Evolutionary conservation across 345 rosid genomes (phyloP).

Genomic region (Salix koriyanagi): DNA sequence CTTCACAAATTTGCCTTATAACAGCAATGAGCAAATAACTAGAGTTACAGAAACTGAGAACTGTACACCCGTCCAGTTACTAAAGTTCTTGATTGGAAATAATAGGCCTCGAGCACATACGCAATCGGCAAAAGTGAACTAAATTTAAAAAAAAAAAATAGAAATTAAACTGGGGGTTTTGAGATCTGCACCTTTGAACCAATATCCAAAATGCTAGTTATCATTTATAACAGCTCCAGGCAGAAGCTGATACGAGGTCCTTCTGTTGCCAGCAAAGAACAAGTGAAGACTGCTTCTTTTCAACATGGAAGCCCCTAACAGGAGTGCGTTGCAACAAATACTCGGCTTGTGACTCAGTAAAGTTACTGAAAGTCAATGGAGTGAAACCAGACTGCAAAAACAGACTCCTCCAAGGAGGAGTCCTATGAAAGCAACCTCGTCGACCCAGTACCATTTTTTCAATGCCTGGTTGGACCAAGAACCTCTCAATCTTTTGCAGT

Average conservation of each 20-base stretch:
- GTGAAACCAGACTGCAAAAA: constrained; percentile 24
- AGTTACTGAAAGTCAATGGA: constrained; percentile 25
- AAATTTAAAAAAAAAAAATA: constrained; percentile 21
- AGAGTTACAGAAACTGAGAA: constrained; percentile 18
- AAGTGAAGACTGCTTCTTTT: constrained; percentile 19
- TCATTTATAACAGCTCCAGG: constrained; percentile 25
- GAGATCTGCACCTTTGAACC: constrained; percentile 28
- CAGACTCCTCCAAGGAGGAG: constrained; percentile 16
- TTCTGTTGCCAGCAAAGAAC: constrained; percentile 30
- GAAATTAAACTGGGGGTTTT: constrained; percentile 34
- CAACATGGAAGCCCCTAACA: constrained; percentile 23
- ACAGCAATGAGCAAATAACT: constrained; percentile 13
- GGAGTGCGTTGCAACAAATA: constrained; percentile 25
- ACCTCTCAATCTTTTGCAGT: constrained; percentile 24
- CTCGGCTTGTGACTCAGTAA: constrained; percentile 29
- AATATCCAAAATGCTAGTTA: background rate
- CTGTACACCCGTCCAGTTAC: constrained; percentile 38
- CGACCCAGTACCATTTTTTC: constrained; percentile 22
- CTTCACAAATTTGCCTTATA: background rate
- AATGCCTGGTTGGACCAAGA: constrained; percentile 22
- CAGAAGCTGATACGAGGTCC: constrained; percentile 26
- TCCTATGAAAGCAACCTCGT: constrained; percentile 13
- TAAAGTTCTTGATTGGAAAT: constrained; percentile 36
- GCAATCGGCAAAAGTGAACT: constrained; percentile 43
- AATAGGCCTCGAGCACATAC: constrained; percentile 39